Percentiles rank a stretch among this genome's conserved stretches.
Conservation (phyloP, 495 filamentous ascomycete species). For the Pyrenopolyporus hunteri region DNA sequence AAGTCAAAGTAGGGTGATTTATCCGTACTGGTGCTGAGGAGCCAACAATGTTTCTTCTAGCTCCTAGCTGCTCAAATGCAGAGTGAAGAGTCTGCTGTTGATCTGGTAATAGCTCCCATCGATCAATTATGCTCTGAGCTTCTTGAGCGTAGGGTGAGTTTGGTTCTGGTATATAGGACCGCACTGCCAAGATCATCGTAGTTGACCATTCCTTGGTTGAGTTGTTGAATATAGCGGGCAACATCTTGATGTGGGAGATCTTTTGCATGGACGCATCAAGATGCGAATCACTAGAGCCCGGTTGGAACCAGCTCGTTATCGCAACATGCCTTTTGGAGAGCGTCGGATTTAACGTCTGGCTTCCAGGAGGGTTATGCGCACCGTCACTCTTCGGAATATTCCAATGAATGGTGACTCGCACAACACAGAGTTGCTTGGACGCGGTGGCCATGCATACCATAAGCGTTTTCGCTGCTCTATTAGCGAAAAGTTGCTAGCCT, state of each 20-base stretch:
- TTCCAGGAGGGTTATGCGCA: slow-evolving; percentile 41
- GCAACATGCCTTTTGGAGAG: slow-evolving; percentile 58
- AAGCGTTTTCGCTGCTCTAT: slow-evolving; percentile 55
- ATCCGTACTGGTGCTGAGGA: slow-evolving; percentile 49
- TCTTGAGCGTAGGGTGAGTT: slow-evolving; percentile 64
- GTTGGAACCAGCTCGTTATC: slow-evolving; percentile 56
- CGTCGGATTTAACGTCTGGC: slow-evolving; percentile 46
- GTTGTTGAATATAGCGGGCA: slow-evolving; percentile 63
- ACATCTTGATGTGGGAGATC: slow-evolving; percentile 69
- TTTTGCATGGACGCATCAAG: slow-evolving; percentile 61
- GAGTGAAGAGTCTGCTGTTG: slow-evolving; percentile 66
- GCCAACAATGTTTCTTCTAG: slow-evolving; percentile 63
- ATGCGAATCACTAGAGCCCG: slow-evolving; percentile 48
- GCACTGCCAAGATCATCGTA: slow-evolving; percentile 72
- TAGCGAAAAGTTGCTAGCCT: neutral
- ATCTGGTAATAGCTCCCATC: slow-evolving; percentile 74
- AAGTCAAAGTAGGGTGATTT: neutral
- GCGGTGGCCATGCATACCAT: slow-evolving; percentile 69
- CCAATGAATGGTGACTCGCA: slow-evolving; percentile 66
- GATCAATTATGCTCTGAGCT: slow-evolving; percentile 69
- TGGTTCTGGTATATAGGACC: slow-evolving; percentile 64
- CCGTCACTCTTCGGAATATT: slow-evolving; percentile 48
- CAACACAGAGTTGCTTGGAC: slow-evolving; percentile 68
- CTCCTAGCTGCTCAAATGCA: slow-evolving; percentile 74
- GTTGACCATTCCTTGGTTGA: slow-evolving; percentile 55